A percentile compares a stretch with the other conserved stretches of the same genome.
phyloP scores from a whole-genome alignment of 176 grass and related monocot species.

The Juncus inflexus region DNA sequence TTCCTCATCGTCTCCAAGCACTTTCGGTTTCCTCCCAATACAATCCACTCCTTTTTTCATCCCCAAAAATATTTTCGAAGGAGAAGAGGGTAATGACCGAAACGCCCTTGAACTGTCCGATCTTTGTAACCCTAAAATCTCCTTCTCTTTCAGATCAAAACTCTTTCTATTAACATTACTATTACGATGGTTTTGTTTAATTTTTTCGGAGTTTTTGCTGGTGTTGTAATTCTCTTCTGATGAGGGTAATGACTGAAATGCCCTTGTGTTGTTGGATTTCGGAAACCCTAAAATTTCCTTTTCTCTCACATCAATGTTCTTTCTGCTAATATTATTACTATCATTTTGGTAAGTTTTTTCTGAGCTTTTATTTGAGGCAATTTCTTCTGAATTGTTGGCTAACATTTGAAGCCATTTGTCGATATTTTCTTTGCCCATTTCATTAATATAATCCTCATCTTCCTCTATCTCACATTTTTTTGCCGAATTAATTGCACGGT shows the following conservation, averaged over 20 bases:
- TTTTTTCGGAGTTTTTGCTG: conserved; percentile 15
- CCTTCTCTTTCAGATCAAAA: conserved; percentile 55
- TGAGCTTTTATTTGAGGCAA: conserved; percentile 1
- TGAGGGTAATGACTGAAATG: conserved; percentile 78
- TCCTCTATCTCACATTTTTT: conserved; percentile 26
- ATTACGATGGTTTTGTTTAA: conserved; percentile 6
- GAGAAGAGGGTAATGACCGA: conserved; percentile 79
- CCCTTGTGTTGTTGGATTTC: conserved; percentile 60
- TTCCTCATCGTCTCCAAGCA: conserved; percentile 40
- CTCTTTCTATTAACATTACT: conserved; percentile 39
- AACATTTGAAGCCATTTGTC: conserved; percentile 76
- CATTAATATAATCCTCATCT: conserved; percentile 40
- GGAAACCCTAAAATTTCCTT: conserved; percentile 47
- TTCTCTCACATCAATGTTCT: conserved; percentile 60
- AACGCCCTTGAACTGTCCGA: conserved; percentile 72
- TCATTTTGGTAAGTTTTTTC: conserved; percentile 14
- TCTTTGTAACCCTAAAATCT: conserved; percentile 45
- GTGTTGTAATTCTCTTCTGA: conserved; percentile 35
- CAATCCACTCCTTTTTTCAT: conserved; percentile 69
- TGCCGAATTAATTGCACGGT: conserved; percentile 8
- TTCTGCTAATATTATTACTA: conserved; percentile 23
- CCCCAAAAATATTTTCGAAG: conserved; percentile 60
- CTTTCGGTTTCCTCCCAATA: conserved; percentile 59
- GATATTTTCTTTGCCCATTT: conserved; percentile 56
- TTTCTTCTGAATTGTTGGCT: conserved; percentile 44